Base-by-base conservation (phyloP, 495 filamentous ascomycete genomes). In the Lichenothelia convexa region DNA sequence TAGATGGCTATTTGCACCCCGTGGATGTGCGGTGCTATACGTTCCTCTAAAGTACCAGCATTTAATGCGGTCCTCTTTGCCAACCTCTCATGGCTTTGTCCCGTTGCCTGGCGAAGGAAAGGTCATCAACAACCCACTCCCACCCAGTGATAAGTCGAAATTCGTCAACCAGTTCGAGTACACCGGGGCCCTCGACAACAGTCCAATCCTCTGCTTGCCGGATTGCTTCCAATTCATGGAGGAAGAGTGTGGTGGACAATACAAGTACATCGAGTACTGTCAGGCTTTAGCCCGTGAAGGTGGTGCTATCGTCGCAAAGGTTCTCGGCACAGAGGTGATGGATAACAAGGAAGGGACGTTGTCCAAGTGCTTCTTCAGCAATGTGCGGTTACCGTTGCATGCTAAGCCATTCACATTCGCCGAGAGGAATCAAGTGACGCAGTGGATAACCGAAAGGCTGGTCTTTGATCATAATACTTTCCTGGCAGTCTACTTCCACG, bases 1-100 rank as follows among this genome's bases (percentile, higher is more conserved):
- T n/a, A n/a, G n/a, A n/a, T 95, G 87, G 87, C 68, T 93, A 12
- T 80, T 73, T 46, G 71, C 72, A 7, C 87, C 85, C 13, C 70
- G 87, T 27, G 73, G 72, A 18, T 80, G 72, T 45, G 82, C 84
- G 2, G 62, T 84, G 1, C 67, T 94, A 32, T 80, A 92, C 51
- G 81, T 91, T 1, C 73, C 80, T 0, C 36, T 57, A 7, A 63
- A 70, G 9, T 76, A 91, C 48, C 87, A 93, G 47, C 57, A 57
- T 18, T 49, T 86, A 16, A 69, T 93, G 15, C 72, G 80, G 9
- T 72, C 73, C 8, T 76, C 77, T 0, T 42, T 93, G 21, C 84
- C 87, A 8, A 93, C 78, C 1, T 67, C 61, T n/a, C 65, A 70
- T 38, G 67, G 69, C 5, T 80, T 68, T 48, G 26, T 56, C 0